Base-by-base conservation (phyloP, 2,329 filamentous ascomycete species). In the Zymoseptoria tritici region DNA sequence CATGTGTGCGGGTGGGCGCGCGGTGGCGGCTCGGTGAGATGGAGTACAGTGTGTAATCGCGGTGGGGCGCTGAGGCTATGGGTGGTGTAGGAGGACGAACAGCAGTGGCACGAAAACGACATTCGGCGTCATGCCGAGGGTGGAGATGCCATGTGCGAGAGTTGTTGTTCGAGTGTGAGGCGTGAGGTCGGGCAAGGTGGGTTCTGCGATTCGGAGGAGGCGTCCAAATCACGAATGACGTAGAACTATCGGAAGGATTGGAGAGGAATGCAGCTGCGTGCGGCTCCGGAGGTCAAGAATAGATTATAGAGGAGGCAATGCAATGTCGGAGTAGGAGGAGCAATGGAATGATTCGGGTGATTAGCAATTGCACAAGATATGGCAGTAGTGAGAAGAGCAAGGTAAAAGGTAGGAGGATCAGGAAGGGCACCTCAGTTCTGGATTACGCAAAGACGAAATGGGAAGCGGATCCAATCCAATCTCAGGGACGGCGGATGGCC, bases 1-100 rank as follows among this genome's bases (percentile, higher is more conserved):
- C 67, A 67, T 67, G 60, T 46, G 36, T n/a, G 54, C 29, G 21
- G 29, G 56, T 46, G 58, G 24, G 52, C 4, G 36, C 22, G 26
- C 54, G 56, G 58, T 52, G 56, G 56, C 51, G 58, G 51, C 52
- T n/a, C 36, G 36, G 36, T 46, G 36, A 46, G 36, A 46, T 46
- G 36, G 36, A 16, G 36, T n/a, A 46, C 36, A 46, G 16, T 46
- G 36, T 46, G 36, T 46, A 46, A 46, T 46, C 36, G 36, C 36
- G 16, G 36, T 46, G 36, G 36, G 36, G 36, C 36, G 36, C 36
- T 46, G 36, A 46, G 36, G 36, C 36, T 46, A 46, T 46, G 11
- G 36, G 36, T 46, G 36, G 36, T 46, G 36, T 46, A 1, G 36
- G 36, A 13, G 13, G 36, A n/a, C 36, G 36, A n/a, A 46, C 36